Evolutionary conservation across 352 stramenopile genomes (phyloP), one percentile per base, ranked within the genome.

Genomic region (Pythium sukuiense): DNA sequence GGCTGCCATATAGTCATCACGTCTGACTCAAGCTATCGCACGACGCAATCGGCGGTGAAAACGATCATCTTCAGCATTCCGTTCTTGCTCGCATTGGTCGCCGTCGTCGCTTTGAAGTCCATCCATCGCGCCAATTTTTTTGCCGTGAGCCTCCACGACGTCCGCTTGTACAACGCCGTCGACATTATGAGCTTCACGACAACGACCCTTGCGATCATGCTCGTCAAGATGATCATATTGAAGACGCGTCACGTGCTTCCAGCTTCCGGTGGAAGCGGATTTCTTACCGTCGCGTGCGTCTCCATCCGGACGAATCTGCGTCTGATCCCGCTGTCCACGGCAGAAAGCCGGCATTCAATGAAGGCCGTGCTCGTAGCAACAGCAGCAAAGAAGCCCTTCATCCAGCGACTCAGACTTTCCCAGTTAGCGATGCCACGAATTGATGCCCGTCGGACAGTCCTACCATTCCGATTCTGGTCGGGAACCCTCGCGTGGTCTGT

Each of bases 11-110:
- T 63, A 9, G 35, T 49, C 16, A 58, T 73, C 37, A 41, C 41
- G n/a, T 26, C 68, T 0, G 66, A 72, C 32, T 60, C 66, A 16
- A 69, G 64, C 49, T 72, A 61, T 29, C 66, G 66, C 20, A 72
- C 66, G 2, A 59, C 64, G 16, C 33, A 37, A 0, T 50, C 55
- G 7, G 26, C 55, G 2, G 43, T 68, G 46, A 62, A 54, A n/a
- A 27, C 48, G 0, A 33, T 55, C 57, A 29, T 35, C 2, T 39
- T 69, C 14, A 53, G 29, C 11, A 43, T 69, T 8, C 55, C 52
- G 1, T n/a, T 68, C 27, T 11, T 66, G 4, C 14, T 66, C 9
- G 33, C 60, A 1, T 16, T 69, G 13, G 46, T 30, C 33, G 43
- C 30, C 2, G 4, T 63, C 32, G 57, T 65, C 5, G 46, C 32